Evolutionary conservation across 2,329 filamentous ascomycete species (phyloP).

Genomic region (Aspergillus sp.): DNA sequence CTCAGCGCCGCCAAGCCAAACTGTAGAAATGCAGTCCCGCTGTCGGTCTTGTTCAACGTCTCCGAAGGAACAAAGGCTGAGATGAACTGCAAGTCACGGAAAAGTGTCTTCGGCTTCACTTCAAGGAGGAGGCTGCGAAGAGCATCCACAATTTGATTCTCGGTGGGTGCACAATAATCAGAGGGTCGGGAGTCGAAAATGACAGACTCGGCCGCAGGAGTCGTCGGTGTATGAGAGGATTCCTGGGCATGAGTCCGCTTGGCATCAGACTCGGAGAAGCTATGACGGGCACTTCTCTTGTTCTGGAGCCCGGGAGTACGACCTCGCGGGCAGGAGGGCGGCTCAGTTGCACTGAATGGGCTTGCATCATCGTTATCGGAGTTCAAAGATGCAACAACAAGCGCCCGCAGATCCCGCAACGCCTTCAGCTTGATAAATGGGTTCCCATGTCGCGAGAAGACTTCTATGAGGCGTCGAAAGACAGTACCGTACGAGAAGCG

Average conservation of each 20-base stretch:
- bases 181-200: constrained; percentile 41
- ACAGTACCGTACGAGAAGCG: constrained; percentile 76
- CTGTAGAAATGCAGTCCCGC: constrained; percentile 83
- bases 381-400: constrained; percentile 75
- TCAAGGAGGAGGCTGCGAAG: constrained; percentile 68
- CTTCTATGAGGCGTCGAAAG: constrained; percentile 75
- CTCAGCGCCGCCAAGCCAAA: constrained; percentile 83
- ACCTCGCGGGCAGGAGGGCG: constrained; percentile 8
- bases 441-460: constrained; percentile 87
- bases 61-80: constrained; percentile 61
- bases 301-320: constrained; percentile 12
- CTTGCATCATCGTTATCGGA: constrained; percentile 49
- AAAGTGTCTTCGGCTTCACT: constrained; percentile 76
- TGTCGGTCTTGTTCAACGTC: constrained; percentile 59
- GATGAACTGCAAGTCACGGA: constrained; percentile 76
- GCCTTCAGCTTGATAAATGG: constrained; percentile 83
- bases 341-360: constrained; percentile 8
- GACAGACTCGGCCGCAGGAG: constrained; percentile 32
- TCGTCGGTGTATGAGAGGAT: constrained; percentile 23
- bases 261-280: constrained; percentile 33
- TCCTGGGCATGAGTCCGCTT: constrained; percentile 19
- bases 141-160: constrained; percentile 64
- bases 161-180: constrained; percentile 57
- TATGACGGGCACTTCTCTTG: constrained; percentile 30
- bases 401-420: constrained; percentile 76